phyloP scores from a whole-genome alignment of 1,284 basidiomycete species.

The Sphagnurus paluster region DNA sequence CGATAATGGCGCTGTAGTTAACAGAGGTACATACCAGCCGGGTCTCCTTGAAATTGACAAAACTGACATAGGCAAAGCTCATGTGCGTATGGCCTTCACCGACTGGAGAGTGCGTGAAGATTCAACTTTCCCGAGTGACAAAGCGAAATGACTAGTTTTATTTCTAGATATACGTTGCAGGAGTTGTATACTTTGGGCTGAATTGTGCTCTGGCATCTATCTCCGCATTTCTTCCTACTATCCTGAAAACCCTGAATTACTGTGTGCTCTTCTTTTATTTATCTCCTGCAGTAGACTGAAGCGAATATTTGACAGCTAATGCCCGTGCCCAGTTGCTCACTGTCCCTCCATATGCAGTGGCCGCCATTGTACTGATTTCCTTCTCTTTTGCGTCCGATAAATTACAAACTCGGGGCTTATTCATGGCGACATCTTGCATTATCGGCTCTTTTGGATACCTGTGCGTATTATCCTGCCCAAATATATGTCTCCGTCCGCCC shows the following conservation, averaged over 20 bases:
- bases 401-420: conserved; percentile 67
- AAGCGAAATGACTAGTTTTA: neutral
- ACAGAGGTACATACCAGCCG: conserved; percentile 48
- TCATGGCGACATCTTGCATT: conserved; percentile 47
- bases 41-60: neutral
- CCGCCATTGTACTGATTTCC: conserved; percentile 64
- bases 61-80: conserved; percentile 37
- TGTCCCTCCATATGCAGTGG: conserved; percentile 81
- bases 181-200: conserved; percentile 75
- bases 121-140: neutral
- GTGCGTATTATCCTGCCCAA: conserved; percentile 35
- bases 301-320: conserved; percentile 26
- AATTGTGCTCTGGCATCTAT: conserved; percentile 80
- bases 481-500: neutral
- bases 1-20: conserved; percentile 68
- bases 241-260: conserved; percentile 71
- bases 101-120: conserved; percentile 72
- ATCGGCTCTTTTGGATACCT: conserved; percentile 68
- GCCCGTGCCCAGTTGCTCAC: conserved; percentile 65
- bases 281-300: neutral
- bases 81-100: conserved; percentile 62
- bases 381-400: conserved; percentile 72
- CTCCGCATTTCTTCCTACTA: conserved; percentile 84
- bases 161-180: conserved; percentile 58
- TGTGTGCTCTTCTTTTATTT: conserved; percentile 30